Percentiles rank a stretch among this genome's conserved stretches.
phyloP scores from a whole-genome alignment of 805 yeast species.

The Pichia nakasei region DNA sequence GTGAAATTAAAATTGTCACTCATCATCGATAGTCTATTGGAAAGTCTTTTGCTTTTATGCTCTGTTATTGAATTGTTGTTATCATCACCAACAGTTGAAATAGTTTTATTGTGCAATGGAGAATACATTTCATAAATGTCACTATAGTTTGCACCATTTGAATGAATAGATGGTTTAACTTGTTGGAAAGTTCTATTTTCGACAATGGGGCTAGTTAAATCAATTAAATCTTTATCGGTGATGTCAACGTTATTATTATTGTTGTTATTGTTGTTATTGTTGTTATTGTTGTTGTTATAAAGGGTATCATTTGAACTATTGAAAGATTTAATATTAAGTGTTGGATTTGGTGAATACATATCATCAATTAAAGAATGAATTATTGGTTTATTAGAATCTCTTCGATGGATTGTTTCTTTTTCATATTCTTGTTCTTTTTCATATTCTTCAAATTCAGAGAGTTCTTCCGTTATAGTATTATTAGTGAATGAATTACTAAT shows the following conservation, averaged over 20 bases:
- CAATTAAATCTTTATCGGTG: conserved; percentile 20
- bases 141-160: conserved; percentile 5
- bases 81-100: neutral
- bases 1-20: conserved; percentile 20
- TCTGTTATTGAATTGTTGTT: neutral
- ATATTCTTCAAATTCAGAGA: conserved; percentile 2
- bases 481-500: neutral
- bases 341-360: conserved; percentile 1
- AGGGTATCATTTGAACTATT: conserved; percentile 21
- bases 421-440: conserved; percentile 6
- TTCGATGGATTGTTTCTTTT: neutral
- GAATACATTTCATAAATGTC: conserved; percentile 11
- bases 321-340: conserved; percentile 20
- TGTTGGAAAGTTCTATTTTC: neutral
- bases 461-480: neutral
- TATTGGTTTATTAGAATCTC: neutral
- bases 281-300: conserved; percentile 1
- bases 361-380: conserved; percentile 4
- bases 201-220: conserved; percentile 21
- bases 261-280: neutral
- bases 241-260: neutral
- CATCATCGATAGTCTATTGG: conserved; percentile 12
- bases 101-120: neutral
- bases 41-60: neutral
- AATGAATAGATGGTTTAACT: neutral